A percentile compares a stretch with the other conserved stretches of the same genome.
Evolutionary conservation across 192 early-diverging fungal species (phyloP).

Genomic region (Coemansia sp.): DNA sequence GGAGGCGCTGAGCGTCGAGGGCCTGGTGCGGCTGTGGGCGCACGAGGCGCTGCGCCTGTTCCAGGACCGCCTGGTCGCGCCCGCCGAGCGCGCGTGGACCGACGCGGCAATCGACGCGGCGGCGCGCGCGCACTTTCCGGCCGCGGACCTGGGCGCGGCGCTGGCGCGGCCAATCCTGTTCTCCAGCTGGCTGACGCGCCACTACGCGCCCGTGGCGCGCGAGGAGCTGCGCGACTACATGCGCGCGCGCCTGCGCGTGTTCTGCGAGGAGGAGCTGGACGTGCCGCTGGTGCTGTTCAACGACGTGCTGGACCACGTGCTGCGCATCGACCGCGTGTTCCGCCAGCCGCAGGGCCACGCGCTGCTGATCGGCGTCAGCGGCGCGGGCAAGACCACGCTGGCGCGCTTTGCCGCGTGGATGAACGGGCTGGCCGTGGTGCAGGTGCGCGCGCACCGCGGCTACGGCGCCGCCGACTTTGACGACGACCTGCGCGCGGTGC

Average conservation of each 20-base stretch:
- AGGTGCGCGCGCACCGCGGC: slow-evolving; percentile 97
- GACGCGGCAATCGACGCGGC: slow-evolving; percentile 78
- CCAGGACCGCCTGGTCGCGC: slow-evolving; percentile 93
- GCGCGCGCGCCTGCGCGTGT: slow-evolving; percentile 90
- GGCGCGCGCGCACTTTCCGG: slow-evolving; percentile 86
- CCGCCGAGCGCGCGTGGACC: slow-evolving; percentile 88
- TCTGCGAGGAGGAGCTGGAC: slow-evolving; percentile 99
- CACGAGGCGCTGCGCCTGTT: slow-evolving; percentile 97
- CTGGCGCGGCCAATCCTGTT: slow-evolving; percentile 90
- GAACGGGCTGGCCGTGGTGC: slow-evolving; percentile 94
- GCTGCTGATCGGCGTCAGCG: slow-evolving; percentile 96
- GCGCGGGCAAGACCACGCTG: slow-evolving; percentile 95
- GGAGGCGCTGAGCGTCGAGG: slow-evolving; percentile 76
- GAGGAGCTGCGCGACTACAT: slow-evolving; percentile 90
- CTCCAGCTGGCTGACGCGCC: slow-evolving; percentile 95
- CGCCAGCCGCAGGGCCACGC: slow-evolving; percentile 97
- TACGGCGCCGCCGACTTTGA: slow-evolving; percentile 97
- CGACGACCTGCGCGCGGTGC: slow-evolving; percentile 88
- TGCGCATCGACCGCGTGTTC: slow-evolving; percentile 98
- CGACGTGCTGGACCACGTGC: slow-evolving; percentile 94
- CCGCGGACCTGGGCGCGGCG: slow-evolving; percentile 61
- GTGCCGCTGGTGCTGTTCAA: slow-evolving; percentile 95
- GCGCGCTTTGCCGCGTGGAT: slow-evolving; percentile 99
- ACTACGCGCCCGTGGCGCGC: slow-evolving; percentile 85
- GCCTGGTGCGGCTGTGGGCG: slow-evolving; percentile 93